Percentiles rank a stretch among this genome's conserved stretches.
Conservation (phyloP, 257 asterid species). For the Lycium barbarum region DNA sequence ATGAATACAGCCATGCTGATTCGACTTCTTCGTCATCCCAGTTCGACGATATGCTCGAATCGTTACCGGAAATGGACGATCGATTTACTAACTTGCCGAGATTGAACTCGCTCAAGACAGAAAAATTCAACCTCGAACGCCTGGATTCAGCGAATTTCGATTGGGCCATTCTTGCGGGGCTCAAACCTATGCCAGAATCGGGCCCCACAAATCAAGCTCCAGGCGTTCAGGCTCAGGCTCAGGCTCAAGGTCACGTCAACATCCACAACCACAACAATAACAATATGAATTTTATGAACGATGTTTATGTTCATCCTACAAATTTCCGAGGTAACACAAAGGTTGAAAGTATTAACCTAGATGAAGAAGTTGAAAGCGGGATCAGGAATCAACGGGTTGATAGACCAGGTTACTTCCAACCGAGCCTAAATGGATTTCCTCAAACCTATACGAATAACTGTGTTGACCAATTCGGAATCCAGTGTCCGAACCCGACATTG, state of each 20-base stretch:
- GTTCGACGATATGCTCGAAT: slow-evolving; percentile 68
- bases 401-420: slow-evolving; percentile 42
- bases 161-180: slow-evolving; percentile 80
- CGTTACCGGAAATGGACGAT: slow-evolving; percentile 66
- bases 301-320: neutral
- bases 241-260: slow-evolving; percentile 25
- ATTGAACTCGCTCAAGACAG: slow-evolving; percentile 48
- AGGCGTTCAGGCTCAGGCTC: neutral
- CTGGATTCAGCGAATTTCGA: slow-evolving; percentile 71
- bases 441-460: slow-evolving; percentile 37
- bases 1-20: slow-evolving; percentile 61
- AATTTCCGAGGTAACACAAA: slow-evolving; percentile 21
- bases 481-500: slow-evolving; percentile 51
- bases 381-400: slow-evolving; percentile 38
- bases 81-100: slow-evolving; percentile 50
- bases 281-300: slow-evolving; percentile 18
- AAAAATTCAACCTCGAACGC: slow-evolving; percentile 55
- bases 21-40: slow-evolving; percentile 72
- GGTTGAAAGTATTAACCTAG: slow-evolving; percentile 31
- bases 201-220: slow-evolving; percentile 13
- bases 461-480: slow-evolving; percentile 55
- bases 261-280: slow-evolving; percentile 13
- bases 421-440: slow-evolving; percentile 34
- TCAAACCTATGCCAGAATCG: slow-evolving; percentile 36
- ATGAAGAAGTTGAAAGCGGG: slow-evolving; percentile 68